A percentile compares a stretch with the other conserved stretches of the same genome.
phyloP scores from a whole-genome alignment of 176 grass and related monocot genomes.

The Pontederia paniculata region DNA sequence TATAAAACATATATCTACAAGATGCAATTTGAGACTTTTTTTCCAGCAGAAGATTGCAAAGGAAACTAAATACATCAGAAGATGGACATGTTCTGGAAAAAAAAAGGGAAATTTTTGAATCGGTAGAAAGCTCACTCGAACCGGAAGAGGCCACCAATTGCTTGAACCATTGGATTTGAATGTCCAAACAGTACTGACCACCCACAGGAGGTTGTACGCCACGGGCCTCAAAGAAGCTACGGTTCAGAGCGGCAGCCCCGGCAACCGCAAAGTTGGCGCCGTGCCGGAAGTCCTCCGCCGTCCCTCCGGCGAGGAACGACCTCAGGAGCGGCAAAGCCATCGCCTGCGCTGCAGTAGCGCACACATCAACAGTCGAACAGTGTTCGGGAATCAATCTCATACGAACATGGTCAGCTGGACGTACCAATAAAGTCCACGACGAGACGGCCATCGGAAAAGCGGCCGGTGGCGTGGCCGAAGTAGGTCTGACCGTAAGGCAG shows the following conservation, averaged over 20 bases:
- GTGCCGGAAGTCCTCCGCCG: slow-evolving; percentile 17
- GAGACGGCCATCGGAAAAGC: background rate
- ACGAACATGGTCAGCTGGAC: too few species aligned
- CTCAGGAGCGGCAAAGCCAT: slow-evolving; percentile 27
- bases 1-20: background rate
- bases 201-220: background rate
- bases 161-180: slow-evolving; percentile 14
- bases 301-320: slow-evolving; percentile 25
- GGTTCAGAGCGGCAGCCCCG: slow-evolving; percentile 25
- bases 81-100: too few species aligned
- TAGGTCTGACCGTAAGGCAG: background rate
- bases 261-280: slow-evolving; percentile 57
- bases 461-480: too few species aligned
- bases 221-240: slow-evolving; percentile 10
- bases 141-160: slow-evolving; percentile 25
- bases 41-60: too few species aligned
- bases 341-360: slow-evolving; percentile 33
- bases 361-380: background rate
- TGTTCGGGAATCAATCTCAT: too few species aligned
- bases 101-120: too few species aligned
- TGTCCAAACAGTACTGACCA: slow-evolving; percentile 4
- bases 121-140: slow-evolving; percentile 11
- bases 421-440: slow-evolving; percentile 8
- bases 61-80: too few species aligned
- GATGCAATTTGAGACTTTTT: too few species aligned